phyloP scores from a whole-genome alignment of 1,284 basidiomycete species.

The Hymenochaete sp. region DNA sequence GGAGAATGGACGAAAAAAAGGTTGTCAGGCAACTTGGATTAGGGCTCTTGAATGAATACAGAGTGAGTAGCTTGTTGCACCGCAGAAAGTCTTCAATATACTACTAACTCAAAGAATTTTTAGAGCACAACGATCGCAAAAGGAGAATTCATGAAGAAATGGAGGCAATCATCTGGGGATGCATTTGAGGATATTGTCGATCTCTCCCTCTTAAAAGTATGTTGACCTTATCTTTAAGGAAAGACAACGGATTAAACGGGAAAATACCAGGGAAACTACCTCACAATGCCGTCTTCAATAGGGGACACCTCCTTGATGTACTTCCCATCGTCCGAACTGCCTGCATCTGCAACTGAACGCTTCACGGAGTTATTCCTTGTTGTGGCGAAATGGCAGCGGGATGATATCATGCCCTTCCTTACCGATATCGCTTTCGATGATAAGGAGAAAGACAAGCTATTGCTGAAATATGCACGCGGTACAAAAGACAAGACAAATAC shows the following conservation, averaged over 20 bases:
- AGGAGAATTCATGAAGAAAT: slow-evolving; percentile 50
- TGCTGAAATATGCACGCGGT: slow-evolving; percentile 78
- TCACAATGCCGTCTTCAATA: slow-evolving; percentile 31
- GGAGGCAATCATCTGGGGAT: slow-evolving; percentile 68
- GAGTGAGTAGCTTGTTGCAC: slow-evolving; percentile 33
- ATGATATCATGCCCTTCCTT: slow-evolving; percentile 77
- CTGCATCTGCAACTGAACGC: slow-evolving; percentile 63
- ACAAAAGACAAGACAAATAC: slow-evolving; percentile 59
- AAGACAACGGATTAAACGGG: slow-evolving; percentile 7
- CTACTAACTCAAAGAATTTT: neutral
- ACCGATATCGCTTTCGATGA: slow-evolving; percentile 67
- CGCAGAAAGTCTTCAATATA: neutral
- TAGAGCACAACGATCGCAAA: slow-evolving; percentile 51
- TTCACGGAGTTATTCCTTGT: slow-evolving; percentile 82
- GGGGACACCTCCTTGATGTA: slow-evolving; percentile 39
- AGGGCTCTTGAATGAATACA: slow-evolving; percentile 57
- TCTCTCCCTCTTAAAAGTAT: slow-evolving; percentile 57
- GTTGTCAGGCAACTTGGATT: slow-evolving; percentile 63
- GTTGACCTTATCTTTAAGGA: slow-evolving; percentile 21
- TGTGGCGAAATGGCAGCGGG: slow-evolving; percentile 64
- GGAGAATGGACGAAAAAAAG: slow-evolving; percentile 53
- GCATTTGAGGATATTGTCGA: slow-evolving; percentile 53
- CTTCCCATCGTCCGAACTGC: slow-evolving; percentile 67
- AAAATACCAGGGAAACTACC: slow-evolving; percentile 57
- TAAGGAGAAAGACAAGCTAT: slow-evolving; percentile 81